phyloP scores from a whole-genome alignment of 176 grass and related monocot species.

The Lolium rigidum region DNA sequence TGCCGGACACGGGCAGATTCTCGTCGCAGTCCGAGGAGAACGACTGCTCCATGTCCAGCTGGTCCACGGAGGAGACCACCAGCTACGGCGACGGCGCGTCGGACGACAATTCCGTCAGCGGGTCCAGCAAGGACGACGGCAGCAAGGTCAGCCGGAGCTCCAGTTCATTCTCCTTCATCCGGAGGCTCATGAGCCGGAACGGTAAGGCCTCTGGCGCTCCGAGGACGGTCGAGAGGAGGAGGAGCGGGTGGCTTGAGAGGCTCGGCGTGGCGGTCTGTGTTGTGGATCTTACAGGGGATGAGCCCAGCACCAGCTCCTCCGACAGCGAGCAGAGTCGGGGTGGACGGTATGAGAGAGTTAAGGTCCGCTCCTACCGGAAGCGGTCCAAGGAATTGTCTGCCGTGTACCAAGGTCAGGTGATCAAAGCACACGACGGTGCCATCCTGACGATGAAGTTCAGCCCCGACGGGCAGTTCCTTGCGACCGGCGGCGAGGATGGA shows the following conservation, averaged over 20 bases:
- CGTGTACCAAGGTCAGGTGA: conserved; percentile 70
- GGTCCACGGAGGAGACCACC: conserved; percentile 59
- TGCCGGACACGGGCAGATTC: conserved; percentile 38
- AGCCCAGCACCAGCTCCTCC: conserved; percentile 58
- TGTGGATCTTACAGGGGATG: conserved; percentile 49
- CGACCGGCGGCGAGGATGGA: conserved; percentile 84
- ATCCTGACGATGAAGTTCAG: conserved; percentile 94
- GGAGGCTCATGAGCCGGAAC: conserved; percentile 50
- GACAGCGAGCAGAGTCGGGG: conserved; percentile 44
- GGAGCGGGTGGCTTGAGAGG: conserved; percentile 70
- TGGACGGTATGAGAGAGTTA: conserved; percentile 60
- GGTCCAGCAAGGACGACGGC: conserved; percentile 47
- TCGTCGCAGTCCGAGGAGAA: conserved; percentile 53
- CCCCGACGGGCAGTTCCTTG: conserved; percentile 79
- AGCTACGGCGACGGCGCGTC: conserved; percentile 42
- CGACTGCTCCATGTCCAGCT: conserved; percentile 63
- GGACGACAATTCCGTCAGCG: conserved; percentile 54
- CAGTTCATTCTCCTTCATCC: conserved; percentile 52
- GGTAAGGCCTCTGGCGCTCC: conserved; percentile 42
- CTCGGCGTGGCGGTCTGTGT: conserved; percentile 54
- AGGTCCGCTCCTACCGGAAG: conserved; percentile 67
- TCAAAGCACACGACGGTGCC: conserved; percentile 86
- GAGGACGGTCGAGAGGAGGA: conserved; percentile 51
- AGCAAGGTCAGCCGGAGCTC: conserved; percentile 50
- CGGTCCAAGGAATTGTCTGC: conserved; percentile 77